Base-by-base conservation (phyloP, 2,329 filamentous ascomycete genomes). In the Cyphellophora attinorum region DNA sequence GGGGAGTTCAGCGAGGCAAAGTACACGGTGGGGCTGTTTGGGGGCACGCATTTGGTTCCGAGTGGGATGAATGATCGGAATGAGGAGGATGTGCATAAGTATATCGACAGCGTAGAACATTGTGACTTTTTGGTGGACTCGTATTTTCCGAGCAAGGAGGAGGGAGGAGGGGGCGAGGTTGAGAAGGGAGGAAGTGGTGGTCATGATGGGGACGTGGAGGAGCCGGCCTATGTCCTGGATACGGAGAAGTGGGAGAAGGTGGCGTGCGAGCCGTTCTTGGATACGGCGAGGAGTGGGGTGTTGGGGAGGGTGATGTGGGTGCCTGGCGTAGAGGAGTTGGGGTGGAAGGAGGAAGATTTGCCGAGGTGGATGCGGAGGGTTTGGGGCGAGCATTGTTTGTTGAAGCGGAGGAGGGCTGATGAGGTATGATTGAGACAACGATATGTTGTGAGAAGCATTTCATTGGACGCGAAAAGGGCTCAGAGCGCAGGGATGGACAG, bases 1-100 rank as follows among this genome's bases (percentile, higher is more conserved):
- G 91, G 91, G 2, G 83, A 94, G 51, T 98, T 96, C 54, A 76
- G 76, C 12, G 81, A 93, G 58, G 79, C 79, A 1, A 65, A 68
- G 13, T 72, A 62, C 11, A 78, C 77, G 5, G 80, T 81, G 47
- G 83, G 79, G 3, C 68, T 85, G 42, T 85, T 82, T 59, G 74
- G 82, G 28, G 88, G 86, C n/a, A 85, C 88, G 2, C 93, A 85
- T 76, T 64, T 84, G 37, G 72, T 81, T 1, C 82, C 91, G 0
- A 64, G 67, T 31, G 89, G 89, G 3, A 85, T 98, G 77, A 98
- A 98, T 54, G 85, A 93, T 55, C 74, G 76, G 43, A 98, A 98
- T 51, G 67, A 79, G 45, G 88, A 95, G 57, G 91, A 98, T 54
- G 56, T 72, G 41, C 72, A 76, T 39, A 98, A 96, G 74, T 93